Conservation (phyloP, 768 basidiomycete genomes). For the Chalciporus sphaerocephalus region DNA sequence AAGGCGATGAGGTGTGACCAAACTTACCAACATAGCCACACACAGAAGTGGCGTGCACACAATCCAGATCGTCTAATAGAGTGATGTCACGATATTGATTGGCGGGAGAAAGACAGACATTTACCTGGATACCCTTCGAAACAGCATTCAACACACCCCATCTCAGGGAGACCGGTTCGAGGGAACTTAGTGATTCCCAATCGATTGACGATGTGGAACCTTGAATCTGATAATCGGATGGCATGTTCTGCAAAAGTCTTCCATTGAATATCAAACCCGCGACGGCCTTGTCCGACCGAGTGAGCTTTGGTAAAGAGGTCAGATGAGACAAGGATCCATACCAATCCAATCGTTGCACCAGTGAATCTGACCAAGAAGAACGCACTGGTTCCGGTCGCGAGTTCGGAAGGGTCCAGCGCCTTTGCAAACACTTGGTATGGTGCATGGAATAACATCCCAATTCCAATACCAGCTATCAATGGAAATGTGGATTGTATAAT, state of each 20-base stretch:
- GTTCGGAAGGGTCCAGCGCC: constrained; percentile 57
- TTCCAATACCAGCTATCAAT: constrained; percentile 67
- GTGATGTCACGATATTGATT: constrained; percentile 9
- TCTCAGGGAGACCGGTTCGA: constrained; percentile 46
- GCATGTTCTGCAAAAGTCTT: constrained; percentile 45
- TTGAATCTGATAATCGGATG: constrained; percentile 41
- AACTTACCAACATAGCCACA: constrained; percentile 55
- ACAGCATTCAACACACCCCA: constrained; percentile 47
- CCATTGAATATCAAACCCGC: constrained; percentile 72
- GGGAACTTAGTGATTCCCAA: constrained; percentile 45
- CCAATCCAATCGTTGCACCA: constrained; percentile 78
- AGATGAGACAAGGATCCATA: constrained; percentile 33
- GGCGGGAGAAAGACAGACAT: constrained; percentile 10
- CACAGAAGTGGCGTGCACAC: constrained; percentile 68
- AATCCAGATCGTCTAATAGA: constrained; percentile 62
- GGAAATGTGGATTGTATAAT: constrained; percentile 53
- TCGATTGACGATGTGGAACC: constrained; percentile 47
- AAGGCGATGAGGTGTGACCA: background rate
- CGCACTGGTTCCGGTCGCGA: constrained; percentile 78
- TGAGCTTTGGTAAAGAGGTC: constrained; percentile 8
- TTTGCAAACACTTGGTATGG: constrained; percentile 78
- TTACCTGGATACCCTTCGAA: constrained; percentile 61
- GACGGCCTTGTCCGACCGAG: constrained; percentile 49
- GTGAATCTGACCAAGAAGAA: constrained; percentile 88
- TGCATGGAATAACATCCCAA: constrained; percentile 83